Conservation (phyloP, 768 basidiomycete species). For the Fibroporia radiculosa region DNA sequence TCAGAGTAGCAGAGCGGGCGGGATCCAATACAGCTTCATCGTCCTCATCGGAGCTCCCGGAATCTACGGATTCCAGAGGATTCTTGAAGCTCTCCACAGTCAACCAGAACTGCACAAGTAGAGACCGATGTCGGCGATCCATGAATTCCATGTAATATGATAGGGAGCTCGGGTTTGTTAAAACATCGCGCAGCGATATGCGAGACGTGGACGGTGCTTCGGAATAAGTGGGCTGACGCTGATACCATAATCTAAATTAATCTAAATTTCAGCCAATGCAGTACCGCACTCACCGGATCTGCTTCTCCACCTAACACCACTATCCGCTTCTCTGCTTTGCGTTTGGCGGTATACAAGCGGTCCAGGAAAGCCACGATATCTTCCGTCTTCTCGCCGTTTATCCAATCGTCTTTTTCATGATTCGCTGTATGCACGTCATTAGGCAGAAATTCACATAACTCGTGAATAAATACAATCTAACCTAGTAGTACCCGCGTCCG, state of each 20-base stretch:
- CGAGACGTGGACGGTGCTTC: constrained; percentile 36
- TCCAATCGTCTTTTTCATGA: constrained; percentile 85
- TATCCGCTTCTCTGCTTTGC: constrained; percentile 82
- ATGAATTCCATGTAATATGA: constrained; percentile 99
- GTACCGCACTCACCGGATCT: constrained; percentile 47
- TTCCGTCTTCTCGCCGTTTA: constrained; percentile 78
- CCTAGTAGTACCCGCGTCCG: constrained; percentile 69
- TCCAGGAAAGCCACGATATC: constrained; percentile 83
- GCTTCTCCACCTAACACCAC: constrained; percentile 66
- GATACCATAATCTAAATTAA: too few species aligned
- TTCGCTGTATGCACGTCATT: constrained; percentile 41
- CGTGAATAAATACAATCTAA: constrained; percentile 22
- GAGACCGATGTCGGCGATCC: constrained; percentile 79
- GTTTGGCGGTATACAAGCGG: constrained; percentile 82
- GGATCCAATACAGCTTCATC: constrained; percentile 54
- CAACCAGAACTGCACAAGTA: constrained; percentile 95
- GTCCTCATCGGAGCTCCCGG: constrained; percentile 45
- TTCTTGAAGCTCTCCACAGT: constrained; percentile 98
- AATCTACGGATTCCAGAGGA: constrained; percentile 78
- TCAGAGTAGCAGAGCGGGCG: constrained; percentile 51
- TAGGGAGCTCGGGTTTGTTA: constrained; percentile 82
- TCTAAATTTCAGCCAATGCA: background rate
- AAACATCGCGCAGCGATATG: constrained; percentile 66
- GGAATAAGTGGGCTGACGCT: constrained; percentile 28
- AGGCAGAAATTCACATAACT: background rate